phyloP scores from a whole-genome alignment of 495 filamentous ascomycete species.

The Neurospora sp. region DNA sequence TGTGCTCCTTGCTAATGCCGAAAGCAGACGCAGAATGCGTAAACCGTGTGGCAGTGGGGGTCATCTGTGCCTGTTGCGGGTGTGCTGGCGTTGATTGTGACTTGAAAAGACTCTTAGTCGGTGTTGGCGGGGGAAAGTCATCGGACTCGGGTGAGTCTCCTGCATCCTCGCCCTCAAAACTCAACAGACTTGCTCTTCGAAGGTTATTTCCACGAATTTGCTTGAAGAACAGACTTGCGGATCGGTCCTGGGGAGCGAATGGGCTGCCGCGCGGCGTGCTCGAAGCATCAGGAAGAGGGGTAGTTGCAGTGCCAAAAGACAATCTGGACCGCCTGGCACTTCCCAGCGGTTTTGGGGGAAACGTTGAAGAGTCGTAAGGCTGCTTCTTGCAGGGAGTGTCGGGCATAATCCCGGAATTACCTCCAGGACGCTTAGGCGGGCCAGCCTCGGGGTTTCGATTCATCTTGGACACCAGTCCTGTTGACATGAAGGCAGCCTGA shows the following conservation, averaged over 20 bases:
- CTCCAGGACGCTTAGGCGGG: conserved; percentile 32
- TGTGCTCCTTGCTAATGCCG: conserved; percentile 9
- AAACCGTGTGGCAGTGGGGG: conserved; percentile 18
- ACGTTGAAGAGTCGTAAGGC: conserved; percentile 52
- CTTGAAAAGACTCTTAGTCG: conserved; percentile 62
- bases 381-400: conserved; percentile 93
- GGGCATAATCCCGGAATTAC: conserved; percentile 46
- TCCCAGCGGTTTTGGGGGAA: conserved; percentile 42
- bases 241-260: conserved; percentile 54
- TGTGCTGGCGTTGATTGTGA: conserved; percentile 12
- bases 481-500: conserved; percentile 85
- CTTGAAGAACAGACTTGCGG: conserved; percentile 29
- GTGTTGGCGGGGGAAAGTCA: conserved; percentile 83
- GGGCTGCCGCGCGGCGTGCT: conserved; percentile 29
- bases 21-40: conserved; percentile 17
- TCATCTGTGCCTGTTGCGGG: conserved; percentile 11
- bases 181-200: conserved; percentile 65
- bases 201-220: conserved; percentile 30
- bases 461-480: conserved; percentile 84
- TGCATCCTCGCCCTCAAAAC: conserved; percentile 63
- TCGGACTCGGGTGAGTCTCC: conserved; percentile 38
- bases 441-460: conserved; percentile 51
- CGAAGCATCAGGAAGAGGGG: conserved; percentile 51
- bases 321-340: conserved; percentile 35
- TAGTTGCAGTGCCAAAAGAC: conserved; percentile 39